A percentile compares a stretch with the other conserved stretches of the same genome.
Evolutionary conservation across 148 eudicot species (phyloP).

Genomic region (Heliosperma pusillum): DNA sequence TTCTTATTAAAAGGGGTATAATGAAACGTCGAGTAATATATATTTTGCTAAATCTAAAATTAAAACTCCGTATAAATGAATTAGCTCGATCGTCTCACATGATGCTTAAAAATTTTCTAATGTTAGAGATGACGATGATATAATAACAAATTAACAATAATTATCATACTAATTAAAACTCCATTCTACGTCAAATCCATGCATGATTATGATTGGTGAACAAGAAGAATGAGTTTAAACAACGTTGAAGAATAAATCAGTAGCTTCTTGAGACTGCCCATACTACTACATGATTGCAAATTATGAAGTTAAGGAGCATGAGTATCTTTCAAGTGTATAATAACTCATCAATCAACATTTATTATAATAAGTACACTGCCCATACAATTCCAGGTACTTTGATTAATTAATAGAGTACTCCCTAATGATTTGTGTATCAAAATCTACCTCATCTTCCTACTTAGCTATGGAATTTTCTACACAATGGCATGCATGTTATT

Average conservation of each 20-base stretch:
- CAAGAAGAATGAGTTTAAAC: conserved; percentile 12
- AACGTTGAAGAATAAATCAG: not conserved
- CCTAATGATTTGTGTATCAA: not conserved
- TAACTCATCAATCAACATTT: not conserved
- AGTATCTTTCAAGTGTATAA: not conserved
- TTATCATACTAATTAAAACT: no score
- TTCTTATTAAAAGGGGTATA: no score
- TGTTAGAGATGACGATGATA: not conserved
- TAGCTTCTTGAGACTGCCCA: conserved; percentile 9
- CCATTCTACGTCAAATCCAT: not conserved
- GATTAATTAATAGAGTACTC: not conserved
- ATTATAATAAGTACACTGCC: conserved; percentile 3
- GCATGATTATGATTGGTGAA: not conserved
- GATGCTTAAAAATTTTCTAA: not conserved
- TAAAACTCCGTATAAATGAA: not conserved
- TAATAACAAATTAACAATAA: no score
- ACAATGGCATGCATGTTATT: not conserved
- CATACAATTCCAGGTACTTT: conserved; percentile 13
- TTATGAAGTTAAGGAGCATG: no score
- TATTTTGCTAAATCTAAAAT: not conserved
- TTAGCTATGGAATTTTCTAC: not conserved
- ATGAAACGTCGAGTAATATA: not conserved
- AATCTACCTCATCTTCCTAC: not conserved
- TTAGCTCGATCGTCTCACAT: not conserved
- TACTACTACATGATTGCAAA: conserved; percentile 10